Conservation (phyloP, 1,139 yeast species). For the Saccharomyces hybrid region DNA sequence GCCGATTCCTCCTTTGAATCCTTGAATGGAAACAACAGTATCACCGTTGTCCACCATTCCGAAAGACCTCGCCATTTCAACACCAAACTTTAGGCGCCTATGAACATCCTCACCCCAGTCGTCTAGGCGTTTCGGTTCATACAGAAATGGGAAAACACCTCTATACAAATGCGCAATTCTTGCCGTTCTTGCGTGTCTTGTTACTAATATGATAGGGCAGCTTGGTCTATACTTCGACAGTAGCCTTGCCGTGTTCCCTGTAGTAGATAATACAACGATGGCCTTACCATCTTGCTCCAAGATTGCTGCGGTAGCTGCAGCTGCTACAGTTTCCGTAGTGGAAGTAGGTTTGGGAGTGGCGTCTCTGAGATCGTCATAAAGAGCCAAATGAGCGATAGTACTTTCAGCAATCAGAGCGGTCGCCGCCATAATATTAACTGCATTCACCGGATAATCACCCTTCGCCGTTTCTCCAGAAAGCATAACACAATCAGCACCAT, state of each 20-base stretch:
- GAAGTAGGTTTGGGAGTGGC: slow-evolving; percentile 84
- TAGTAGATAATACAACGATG: slow-evolving; percentile 87
- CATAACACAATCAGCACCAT: slow-evolving; percentile 99
- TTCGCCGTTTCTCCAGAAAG: slow-evolving; percentile 99
- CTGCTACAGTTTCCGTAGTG: slow-evolving; percentile 94
- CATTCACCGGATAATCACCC: slow-evolving; percentile 96
- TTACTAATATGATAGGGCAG: slow-evolving; percentile 96
- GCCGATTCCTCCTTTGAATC: slow-evolving; percentile 98
- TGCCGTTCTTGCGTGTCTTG: slow-evolving; percentile 89
- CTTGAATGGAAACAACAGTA: slow-evolving; percentile 90
- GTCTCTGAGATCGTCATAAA: slow-evolving; percentile 82
- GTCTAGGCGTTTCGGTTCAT: slow-evolving; percentile 54
- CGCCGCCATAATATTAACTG: slow-evolving; percentile 98
- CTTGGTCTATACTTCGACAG: slow-evolving; percentile 96
- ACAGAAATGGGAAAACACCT: slow-evolving; percentile 96
- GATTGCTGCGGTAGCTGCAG: slow-evolving; percentile 93
- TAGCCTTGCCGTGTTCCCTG: slow-evolving; percentile 92
- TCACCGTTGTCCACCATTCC: slow-evolving; percentile 86
- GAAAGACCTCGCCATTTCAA: slow-evolving; percentile 78
- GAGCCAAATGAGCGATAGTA: slow-evolving; percentile 83
- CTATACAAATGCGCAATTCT: slow-evolving; percentile 94
- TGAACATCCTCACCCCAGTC: slow-evolving; percentile 98
- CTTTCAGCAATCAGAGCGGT: slow-evolving; percentile 94
- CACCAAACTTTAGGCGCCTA: slow-evolving; percentile 89
- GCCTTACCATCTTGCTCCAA: slow-evolving; percentile 97